Evolutionary conservation across 306 rosid genomes (phyloP).

Genomic region (Calophaca sinica): DNA sequence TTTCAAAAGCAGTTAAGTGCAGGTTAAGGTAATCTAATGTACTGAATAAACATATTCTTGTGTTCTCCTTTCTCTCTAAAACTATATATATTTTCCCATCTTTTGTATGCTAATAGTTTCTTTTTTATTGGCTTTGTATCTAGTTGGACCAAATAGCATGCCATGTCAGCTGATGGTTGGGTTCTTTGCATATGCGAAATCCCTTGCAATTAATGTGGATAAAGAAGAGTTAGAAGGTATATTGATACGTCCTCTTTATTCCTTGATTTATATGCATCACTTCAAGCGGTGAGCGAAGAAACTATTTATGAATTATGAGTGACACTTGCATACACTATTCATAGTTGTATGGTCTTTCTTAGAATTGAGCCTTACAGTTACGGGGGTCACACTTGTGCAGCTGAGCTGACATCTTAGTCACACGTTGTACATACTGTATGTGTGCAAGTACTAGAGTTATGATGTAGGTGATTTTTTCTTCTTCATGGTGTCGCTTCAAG

Average conservation of each 20-base stretch:
- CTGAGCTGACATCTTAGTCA: conserved; percentile 21
- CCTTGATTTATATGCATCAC: conserved; percentile 9
- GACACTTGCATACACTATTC: neutral
- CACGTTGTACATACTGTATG: neutral
- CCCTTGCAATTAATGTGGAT: conserved; percentile 83
- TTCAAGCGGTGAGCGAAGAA: conserved; percentile 17
- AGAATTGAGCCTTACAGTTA: conserved; percentile 18
- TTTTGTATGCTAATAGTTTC: conserved; percentile 32
- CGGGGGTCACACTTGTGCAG: neutral
- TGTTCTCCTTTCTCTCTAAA: conserved; percentile 9
- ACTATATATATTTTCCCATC: neutral
- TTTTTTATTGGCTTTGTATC: conserved; percentile 46
- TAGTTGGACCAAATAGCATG: conserved; percentile 90
- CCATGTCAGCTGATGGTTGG: conserved; percentile 99
- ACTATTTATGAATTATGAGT: conserved; percentile 1
- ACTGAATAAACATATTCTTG: neutral
- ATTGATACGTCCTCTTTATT: neutral
- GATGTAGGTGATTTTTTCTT: neutral
- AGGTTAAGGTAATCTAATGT: conserved; percentile 12
- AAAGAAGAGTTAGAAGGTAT: conserved; percentile 89
- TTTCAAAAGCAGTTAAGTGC: conserved; percentile 12
- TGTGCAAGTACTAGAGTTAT: conserved; percentile 11
- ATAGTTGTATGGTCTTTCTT: neutral
- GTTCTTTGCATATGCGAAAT: conserved; percentile 87
- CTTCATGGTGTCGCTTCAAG: too few relatives aligned